phyloP scores from a whole-genome alignment of 2,329 filamentous ascomycete genomes.

The Periconia sp. region DNA sequence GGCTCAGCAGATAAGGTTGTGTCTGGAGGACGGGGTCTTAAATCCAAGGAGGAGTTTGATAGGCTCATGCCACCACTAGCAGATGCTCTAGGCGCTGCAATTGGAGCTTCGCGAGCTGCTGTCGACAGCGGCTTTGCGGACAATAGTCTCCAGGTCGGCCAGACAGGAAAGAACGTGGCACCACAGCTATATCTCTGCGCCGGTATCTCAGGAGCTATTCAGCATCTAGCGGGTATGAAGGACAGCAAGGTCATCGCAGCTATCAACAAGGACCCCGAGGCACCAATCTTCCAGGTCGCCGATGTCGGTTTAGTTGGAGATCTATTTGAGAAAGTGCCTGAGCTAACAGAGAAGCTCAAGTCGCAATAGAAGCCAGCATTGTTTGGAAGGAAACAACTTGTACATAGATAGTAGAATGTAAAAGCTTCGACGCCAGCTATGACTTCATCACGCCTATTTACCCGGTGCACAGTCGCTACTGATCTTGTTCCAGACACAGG shows the following conservation, averaged over 20 bases:
- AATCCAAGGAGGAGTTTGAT: constrained; percentile 98
- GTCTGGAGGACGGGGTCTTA: constrained; percentile 90
- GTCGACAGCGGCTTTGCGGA: constrained; percentile 98
- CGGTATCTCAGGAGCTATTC: constrained; percentile 95
- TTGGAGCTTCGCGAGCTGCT: constrained; percentile 91
- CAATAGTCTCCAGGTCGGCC: constrained; percentile 96
- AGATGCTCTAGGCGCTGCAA: constrained; percentile 90
- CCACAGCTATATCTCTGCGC: constrained; percentile 94
- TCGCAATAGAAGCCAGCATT: constrained; percentile 30
- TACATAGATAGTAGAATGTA: constrained; percentile 20
- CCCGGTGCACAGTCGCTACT: no score
- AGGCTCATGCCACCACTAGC: constrained; percentile 89
- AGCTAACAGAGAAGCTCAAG: constrained; percentile 95
- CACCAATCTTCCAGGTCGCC: constrained; percentile 97
- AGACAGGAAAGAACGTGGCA: constrained; percentile 98
- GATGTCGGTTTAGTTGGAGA: constrained; percentile 96
- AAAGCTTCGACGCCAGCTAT: constrained; percentile 19
- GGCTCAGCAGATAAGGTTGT: constrained; percentile 89
- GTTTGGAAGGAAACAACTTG: not conserved
- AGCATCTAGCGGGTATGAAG: constrained; percentile 99
- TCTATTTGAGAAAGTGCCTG: constrained; percentile 92
- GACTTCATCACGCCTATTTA: no score
- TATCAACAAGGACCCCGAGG: constrained; percentile 97
- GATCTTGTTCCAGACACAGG: no score
- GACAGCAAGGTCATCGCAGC: constrained; percentile 99